Percentiles rank a stretch among this genome's conserved stretches.
phyloP scores from a whole-genome alignment of 164 flowering plant species.

The Protea cynaroides region DNA sequence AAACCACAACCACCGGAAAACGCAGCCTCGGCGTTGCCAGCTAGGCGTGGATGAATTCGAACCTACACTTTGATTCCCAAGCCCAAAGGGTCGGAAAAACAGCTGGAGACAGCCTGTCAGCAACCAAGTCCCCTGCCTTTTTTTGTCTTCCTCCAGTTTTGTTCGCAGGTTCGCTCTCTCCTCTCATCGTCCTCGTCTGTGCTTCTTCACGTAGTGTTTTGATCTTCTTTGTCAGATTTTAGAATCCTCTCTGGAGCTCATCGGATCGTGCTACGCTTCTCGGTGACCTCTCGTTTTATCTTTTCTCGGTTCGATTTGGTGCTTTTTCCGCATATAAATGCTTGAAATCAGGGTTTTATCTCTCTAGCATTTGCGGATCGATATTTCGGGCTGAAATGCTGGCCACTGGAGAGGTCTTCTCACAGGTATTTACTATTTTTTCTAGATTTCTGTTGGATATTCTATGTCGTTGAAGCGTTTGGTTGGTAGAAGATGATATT shows the following conservation, averaged over 20 bases:
- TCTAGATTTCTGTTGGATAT: too few relatives aligned
- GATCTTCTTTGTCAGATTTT: not conserved
- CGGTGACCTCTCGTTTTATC: constrained; percentile 5
- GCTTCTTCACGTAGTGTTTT: constrained; percentile 9
- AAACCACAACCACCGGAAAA: constrained; percentile 9
- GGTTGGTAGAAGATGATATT: too few relatives aligned
- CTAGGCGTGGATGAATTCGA: constrained; percentile 12
- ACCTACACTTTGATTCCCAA: constrained; percentile 2
- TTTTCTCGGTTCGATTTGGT: not conserved
- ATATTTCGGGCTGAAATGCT: too few relatives aligned
- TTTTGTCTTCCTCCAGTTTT: constrained; percentile 2
- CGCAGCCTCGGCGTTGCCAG: constrained; percentile 16
- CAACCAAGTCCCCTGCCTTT: constrained; percentile 32
- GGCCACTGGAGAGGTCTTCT: too few relatives aligned
- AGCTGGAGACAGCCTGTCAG: constrained; percentile 65
- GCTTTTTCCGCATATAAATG: not conserved
- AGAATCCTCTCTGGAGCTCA: not conserved
- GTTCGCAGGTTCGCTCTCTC: constrained; percentile 6
- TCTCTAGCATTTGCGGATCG: not conserved
- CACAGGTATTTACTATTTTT: too few relatives aligned
- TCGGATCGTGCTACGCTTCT: constrained; percentile 18
- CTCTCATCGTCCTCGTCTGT: not conserved
- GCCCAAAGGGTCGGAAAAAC: constrained; percentile 11
- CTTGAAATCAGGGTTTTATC: constrained; percentile 8
- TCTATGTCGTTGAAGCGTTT: too few relatives aligned